A percentile compares a stretch with the other conserved stretches of the same genome.
Evolutionary conservation across 148 eudicot species (phyloP).

Genomic region (Camellia granthamiana): DNA sequence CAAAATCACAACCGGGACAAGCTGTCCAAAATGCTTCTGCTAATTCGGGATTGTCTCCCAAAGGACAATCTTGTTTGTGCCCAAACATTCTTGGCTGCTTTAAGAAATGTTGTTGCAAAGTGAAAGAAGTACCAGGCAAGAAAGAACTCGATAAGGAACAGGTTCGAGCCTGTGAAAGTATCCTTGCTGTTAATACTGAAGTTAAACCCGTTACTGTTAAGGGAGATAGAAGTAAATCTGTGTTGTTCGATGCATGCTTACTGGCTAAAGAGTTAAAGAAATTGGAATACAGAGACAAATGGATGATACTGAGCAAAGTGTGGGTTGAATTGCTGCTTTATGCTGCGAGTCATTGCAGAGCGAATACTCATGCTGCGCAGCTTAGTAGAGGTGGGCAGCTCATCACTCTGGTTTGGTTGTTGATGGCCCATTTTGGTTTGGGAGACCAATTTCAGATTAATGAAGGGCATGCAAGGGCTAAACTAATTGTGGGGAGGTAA

Average conservation of each 20-base stretch:
- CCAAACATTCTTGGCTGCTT: no score
- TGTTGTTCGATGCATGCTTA: conserved; percentile 20
- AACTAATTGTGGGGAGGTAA: background rate
- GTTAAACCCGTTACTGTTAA: conserved; percentile 11
- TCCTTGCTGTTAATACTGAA: background rate
- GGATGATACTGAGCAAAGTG: conserved; percentile 25
- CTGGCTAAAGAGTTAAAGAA: conserved; percentile 19
- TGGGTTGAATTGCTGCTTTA: conserved; percentile 22
- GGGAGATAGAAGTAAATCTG: conserved; percentile 24
- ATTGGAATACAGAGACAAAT: no score
- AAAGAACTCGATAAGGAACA: background rate
- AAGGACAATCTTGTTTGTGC: no score
- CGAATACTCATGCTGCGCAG: conserved; percentile 11
- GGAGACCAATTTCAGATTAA: conserved; percentile 19
- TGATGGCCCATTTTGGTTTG: conserved; percentile 26
- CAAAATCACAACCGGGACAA: background rate
- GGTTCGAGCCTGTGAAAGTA: background rate
- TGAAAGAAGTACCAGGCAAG: no score
- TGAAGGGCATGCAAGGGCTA: conserved; percentile 15
- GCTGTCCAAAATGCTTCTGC: no score
- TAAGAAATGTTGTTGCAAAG: no score
- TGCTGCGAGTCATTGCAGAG: conserved; percentile 13
- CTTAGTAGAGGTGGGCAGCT: conserved; percentile 25
- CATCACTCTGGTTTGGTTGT: conserved; percentile 20
- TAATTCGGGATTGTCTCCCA: no score